Percentiles rank a stretch among this genome's conserved stretches.
These are phyloP conservation scores for Magnusiomyces magnusii DNA, from an alignment of 1,139 yeast species.

Conservation along the genomic window DNA sequence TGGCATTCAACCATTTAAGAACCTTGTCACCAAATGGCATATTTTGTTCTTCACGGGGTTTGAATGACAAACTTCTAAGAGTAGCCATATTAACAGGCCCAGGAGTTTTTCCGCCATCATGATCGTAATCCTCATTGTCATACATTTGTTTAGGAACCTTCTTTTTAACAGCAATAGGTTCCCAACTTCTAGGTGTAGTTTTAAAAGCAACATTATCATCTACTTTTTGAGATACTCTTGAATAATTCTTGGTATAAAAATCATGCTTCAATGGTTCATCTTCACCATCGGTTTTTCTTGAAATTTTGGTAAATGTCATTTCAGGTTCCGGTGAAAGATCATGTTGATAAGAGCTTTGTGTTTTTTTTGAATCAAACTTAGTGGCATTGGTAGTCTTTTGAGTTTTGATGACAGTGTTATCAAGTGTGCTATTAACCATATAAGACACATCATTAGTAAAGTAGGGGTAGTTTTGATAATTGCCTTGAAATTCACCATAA, in stretches of 20 bases:
- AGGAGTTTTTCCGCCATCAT: not conserved
- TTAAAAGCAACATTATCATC: no score
- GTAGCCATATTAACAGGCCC: not conserved
- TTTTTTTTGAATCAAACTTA: not conserved
- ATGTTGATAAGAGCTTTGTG: not conserved
- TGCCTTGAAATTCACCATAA: no score
- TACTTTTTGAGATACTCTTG: not conserved
- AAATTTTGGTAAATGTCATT: not conserved
- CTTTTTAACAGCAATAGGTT: not conserved
- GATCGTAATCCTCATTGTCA: not conserved
- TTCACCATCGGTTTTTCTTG: not conserved
- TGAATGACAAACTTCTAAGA: conserved; percentile 10
- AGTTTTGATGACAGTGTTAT: not conserved
- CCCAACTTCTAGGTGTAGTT: no score
- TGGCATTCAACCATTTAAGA: conserved; percentile 19
- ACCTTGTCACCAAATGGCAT: conserved; percentile 23
- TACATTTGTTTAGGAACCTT: not conserved
- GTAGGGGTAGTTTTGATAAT: no score
- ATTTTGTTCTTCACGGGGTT: conserved; percentile 21
- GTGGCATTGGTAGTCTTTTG: not conserved
- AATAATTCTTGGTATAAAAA: not conserved
- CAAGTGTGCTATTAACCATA: not conserved
- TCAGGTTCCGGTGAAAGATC: not conserved
- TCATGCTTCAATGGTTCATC: not conserved
- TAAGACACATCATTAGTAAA: not conserved